Evolutionary conservation across 768 basidiomycete genomes (phyloP), one percentile per base, ranked within the genome.

Genomic region (Russula vinacea): DNA sequence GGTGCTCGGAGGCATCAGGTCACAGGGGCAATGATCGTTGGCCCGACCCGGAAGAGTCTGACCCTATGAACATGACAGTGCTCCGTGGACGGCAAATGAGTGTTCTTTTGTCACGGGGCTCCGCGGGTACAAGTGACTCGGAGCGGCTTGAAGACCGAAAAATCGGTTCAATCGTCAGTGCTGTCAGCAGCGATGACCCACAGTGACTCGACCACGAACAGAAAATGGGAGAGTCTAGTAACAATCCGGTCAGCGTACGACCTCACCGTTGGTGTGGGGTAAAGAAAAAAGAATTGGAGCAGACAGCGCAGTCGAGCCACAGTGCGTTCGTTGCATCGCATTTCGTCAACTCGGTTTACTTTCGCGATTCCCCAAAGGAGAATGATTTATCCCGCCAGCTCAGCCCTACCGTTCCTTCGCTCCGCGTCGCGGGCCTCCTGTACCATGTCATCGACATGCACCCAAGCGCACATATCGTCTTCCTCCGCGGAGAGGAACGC

Each of bases 81-180:
- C 44, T 45, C 45, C 45, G 45, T 47, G 53, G 60, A 56, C 29
- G 17, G 16, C 39, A 13, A 29, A 39, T 35, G 26, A 50, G 26
- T 42, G 39, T 57, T 62, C 61, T 35, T 63, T 57, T 42, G 58
- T 58, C 22, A 44, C 33, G 32, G 51, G 24, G 35, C 44, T 53
- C 62, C 42, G 40, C 62, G 42, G 62, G 50, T 42, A 33, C 32
- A 50, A 50, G 26, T 16, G 14, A 58, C 50, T 16, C 29, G 35
- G 42, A 58, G 47, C 35, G 42, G 42, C 57, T 54, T 33, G 40
- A 45, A 35, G 44, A 45, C 62, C 51, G 57, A 58, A 17, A 44
- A 37, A 53, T 64, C 58, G 63, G 63, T 9, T 47, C 53, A n/a
- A 29, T 17, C 33, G 63, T 64, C 63, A n/a, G n/a, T n/a, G n/a